Conservation (phyloP, 805 yeast genomes). For the Lachancea sp. region DNA sequence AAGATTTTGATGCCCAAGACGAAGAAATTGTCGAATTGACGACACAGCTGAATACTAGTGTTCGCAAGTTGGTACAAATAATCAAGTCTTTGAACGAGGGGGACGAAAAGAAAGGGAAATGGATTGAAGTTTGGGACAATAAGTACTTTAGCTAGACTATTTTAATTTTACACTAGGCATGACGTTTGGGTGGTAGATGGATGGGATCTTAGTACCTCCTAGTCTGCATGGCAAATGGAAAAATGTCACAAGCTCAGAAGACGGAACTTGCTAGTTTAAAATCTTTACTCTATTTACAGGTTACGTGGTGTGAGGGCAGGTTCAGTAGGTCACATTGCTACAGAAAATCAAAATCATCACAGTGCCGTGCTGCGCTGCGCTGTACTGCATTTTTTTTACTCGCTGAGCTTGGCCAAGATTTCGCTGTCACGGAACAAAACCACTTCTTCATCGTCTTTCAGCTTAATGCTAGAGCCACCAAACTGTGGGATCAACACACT, state of each 20-base stretch:
- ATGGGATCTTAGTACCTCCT: no score
- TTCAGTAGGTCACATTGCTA: background rate
- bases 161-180: background rate
- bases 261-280: no score
- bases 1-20: conserved; percentile 34
- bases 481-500: conserved; percentile 88
- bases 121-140: conserved; percentile 31
- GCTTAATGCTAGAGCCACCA: conserved; percentile 86
- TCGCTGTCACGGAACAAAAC: conserved; percentile 89
- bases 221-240: no score
- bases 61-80: conserved; percentile 31
- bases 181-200: no score
- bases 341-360: no score
- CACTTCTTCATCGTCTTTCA: conserved; percentile 72
- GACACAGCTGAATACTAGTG: conserved; percentile 21
- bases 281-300: background rate
- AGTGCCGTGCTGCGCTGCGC: no score
- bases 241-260: no score
- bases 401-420: conserved; percentile 86
- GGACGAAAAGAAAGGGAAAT: conserved; percentile 43
- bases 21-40: conserved; percentile 28
- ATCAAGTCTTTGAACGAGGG: conserved; percentile 43
- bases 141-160: conserved; percentile 20
- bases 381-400: conserved; percentile 25
- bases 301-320: background rate